Percentiles rank a stretch among this genome's conserved stretches.
Conservation (phyloP, 345 rosid species). For the Erysimum cheiranthoides region DNA sequence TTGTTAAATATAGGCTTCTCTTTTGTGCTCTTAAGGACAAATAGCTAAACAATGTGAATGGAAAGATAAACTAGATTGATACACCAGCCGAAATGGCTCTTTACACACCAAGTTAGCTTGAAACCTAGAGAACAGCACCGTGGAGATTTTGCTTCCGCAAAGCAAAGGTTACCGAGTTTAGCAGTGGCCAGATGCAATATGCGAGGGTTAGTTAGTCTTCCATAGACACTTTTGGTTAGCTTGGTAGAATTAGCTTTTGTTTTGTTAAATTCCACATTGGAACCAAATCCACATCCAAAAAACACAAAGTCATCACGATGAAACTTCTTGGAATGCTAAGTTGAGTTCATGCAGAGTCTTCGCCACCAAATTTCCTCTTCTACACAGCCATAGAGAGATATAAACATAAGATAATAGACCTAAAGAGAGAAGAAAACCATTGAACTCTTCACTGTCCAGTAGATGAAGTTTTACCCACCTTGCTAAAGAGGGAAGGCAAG, state of each 20-base stretch:
- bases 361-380: conserved; percentile 88
- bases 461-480: conserved; percentile 49
- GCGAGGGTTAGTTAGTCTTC: conserved; percentile 39
- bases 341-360: conserved; percentile 83
- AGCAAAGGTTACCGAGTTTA: not conserved
- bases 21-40: conserved; percentile 22
- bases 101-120: conserved; percentile 43
- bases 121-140: conserved; percentile 17
- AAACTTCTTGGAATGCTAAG: conserved; percentile 77
- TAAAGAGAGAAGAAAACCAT: not conserved
- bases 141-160: not conserved
- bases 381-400: conserved; percentile 40
- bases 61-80: conserved; percentile 30
- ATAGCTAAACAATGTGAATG: conserved; percentile 13
- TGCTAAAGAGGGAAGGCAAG: conserved; percentile 62
- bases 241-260: conserved; percentile 41
- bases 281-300: conserved; percentile 23
- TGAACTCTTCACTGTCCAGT: not conserved
- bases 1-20: conserved; percentile 31
- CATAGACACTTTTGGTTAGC: conserved; percentile 40
- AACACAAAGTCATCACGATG: conserved; percentile 42
- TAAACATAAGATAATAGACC: conserved; percentile 8
- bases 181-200: conserved; percentile 19
- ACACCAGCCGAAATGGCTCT: conserved; percentile 47
- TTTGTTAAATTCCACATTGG: conserved; percentile 18